These are phyloP conservation scores for Citrus unshiu DNA, from an alignment of 345 rosid species.

Conservation along the genomic window DNA sequence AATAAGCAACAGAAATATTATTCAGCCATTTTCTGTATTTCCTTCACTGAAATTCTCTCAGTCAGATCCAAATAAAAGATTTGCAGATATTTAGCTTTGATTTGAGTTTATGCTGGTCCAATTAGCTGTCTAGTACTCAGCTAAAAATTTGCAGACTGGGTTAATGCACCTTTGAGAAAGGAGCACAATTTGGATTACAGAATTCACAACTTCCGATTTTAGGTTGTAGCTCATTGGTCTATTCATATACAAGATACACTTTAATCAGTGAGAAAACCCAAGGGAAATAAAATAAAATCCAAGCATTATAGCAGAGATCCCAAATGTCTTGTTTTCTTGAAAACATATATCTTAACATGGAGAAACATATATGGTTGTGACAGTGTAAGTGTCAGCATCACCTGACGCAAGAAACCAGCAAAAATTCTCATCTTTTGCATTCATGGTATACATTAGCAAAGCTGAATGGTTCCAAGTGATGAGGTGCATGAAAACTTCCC, in stretches of 20 bases:
- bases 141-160: neutral
- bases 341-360: neutral
- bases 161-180: neutral
- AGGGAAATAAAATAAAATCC: neutral
- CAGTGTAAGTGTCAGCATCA: neutral
- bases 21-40: neutral
- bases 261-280: neutral
- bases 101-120: neutral
- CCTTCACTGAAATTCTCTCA: neutral
- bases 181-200: neutral
- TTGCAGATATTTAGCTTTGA: neutral
- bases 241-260: neutral
- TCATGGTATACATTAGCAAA: neutral
- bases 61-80: neutral
- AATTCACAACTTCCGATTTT: neutral
- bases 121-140: neutral
- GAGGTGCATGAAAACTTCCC: neutral
- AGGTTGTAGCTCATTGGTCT: neutral
- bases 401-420: neutral
- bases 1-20: neutral
- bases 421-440: too few relatives aligned
- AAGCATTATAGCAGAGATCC: neutral
- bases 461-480: neutral
- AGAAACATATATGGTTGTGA: neutral
- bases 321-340: neutral